phyloP scores from a whole-genome alignment of 805 yeast species.

The Tetrapisispora phaffii region DNA sequence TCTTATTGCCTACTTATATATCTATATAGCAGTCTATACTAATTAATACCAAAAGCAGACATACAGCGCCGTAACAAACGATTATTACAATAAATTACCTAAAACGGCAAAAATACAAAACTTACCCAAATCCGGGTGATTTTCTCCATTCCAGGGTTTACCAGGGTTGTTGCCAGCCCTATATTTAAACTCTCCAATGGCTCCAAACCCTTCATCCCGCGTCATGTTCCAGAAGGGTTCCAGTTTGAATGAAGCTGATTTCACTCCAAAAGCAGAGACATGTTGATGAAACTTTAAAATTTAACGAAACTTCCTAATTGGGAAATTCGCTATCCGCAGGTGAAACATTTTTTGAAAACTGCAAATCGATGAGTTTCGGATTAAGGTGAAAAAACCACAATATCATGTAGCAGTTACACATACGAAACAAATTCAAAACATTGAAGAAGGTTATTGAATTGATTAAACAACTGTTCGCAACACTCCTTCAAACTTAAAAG shows the following conservation, averaged over 20 bases:
- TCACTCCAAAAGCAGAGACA: neutral
- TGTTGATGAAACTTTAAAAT: neutral
- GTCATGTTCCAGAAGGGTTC: neutral
- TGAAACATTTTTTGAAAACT: conserved; percentile 1
- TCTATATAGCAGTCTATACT: too few relatives aligned
- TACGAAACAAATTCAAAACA: too few relatives aligned
- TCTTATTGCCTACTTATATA: too few relatives aligned
- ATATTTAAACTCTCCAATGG: neutral
- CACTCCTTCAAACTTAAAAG: too few relatives aligned
- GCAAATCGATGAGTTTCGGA: too few relatives aligned
- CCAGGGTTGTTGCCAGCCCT: neutral
- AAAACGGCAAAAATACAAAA: neutral
- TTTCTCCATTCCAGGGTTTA: neutral
- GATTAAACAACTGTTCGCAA: too few relatives aligned
- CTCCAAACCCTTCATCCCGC: neutral
- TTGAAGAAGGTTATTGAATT: too few relatives aligned
- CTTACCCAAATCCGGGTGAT: neutral
- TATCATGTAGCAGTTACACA: too few relatives aligned
- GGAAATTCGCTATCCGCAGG: neutral
- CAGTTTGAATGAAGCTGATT: neutral
- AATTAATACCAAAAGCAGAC: too few relatives aligned
- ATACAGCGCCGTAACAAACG: too few relatives aligned
- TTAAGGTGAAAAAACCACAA: too few relatives aligned
- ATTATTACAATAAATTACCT: too few relatives aligned
- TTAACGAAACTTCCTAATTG: neutral